phyloP scores from a whole-genome alignment of 768 basidiomycete species.

The Coprinopsis sp. region DNA sequence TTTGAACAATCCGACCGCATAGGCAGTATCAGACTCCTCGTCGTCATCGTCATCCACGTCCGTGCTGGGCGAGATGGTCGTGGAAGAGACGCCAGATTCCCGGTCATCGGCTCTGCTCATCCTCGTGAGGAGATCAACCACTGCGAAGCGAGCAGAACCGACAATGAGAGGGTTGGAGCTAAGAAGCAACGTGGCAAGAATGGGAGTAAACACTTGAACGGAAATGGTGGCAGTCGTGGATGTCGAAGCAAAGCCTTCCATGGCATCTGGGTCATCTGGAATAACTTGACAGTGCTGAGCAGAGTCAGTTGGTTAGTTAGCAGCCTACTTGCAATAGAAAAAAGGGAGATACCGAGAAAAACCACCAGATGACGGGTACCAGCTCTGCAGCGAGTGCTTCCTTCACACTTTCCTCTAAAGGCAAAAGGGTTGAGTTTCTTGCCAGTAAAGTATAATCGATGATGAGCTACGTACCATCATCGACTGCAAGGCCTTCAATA shows the following conservation, averaged over 20 bases:
- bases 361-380: slow-evolving; percentile 88
- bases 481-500: slow-evolving; percentile 79
- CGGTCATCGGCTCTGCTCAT: slow-evolving; percentile 57
- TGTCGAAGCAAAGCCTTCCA: slow-evolving; percentile 28
- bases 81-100: slow-evolving; percentile 23
- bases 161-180: slow-evolving; percentile 73
- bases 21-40: slow-evolving; percentile 26
- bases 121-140: slow-evolving; percentile 74
- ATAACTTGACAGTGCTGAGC: slow-evolving; percentile 63
- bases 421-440: slow-evolving; percentile 7
- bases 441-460: slow-evolving; percentile 6
- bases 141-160: slow-evolving; percentile 64
- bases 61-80: slow-evolving; percentile 10
- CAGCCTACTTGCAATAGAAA: slow-evolving; percentile 3
- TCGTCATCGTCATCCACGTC: slow-evolving; percentile 27
- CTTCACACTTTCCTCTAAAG: slow-evolving; percentile 77
- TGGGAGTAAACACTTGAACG: slow-evolving; percentile 86
- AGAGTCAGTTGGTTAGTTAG: slow-evolving; percentile 5
- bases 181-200: slow-evolving; percentile 83
- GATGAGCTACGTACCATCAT: slow-evolving; percentile 57
- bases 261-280: slow-evolving; percentile 38
- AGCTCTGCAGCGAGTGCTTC: slow-evolving; percentile 82
- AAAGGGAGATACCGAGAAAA: slow-evolving; percentile 55
- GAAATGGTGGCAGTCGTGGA: slow-evolving; percentile 49
- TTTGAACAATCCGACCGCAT: slow-evolving; percentile 45